Evolutionary conservation across 345 rosid species (phyloP), one percentile per base, ranked within the genome.

Genomic region (Eucalyptus shirleyi): DNA sequence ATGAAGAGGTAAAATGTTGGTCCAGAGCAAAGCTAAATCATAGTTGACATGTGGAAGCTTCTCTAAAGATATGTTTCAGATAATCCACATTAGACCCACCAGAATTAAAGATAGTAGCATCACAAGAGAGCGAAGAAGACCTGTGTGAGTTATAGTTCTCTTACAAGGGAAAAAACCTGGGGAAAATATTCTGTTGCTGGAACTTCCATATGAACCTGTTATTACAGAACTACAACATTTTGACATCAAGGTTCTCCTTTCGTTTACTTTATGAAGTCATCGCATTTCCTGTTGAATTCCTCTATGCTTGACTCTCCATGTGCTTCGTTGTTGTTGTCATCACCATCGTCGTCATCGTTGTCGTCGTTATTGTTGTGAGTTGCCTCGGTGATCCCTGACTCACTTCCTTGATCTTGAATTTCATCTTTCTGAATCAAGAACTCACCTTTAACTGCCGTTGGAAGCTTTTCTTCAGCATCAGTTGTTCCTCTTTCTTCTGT

Each of bases 361-460:
- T 51, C 21, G 21, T 51, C 0, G 9, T 51, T 51, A 19, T 1
- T 7, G 56, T 51, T 4, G 2, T 34, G 50, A 88, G 15, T 19
- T 16, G 47, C 51, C 62, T 45, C 34, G 3, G 34, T 21, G 13
- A 50, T 88, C 51, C 49, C 86, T 2, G 10, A 37, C 87, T 77
- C 89, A 55, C 56, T 53, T 81, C 80, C 44, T 60, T 65, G 86
- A 80, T 86, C 89, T 53, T 59, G 50, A 23, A 53, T 44, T 83
- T 87, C 86, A 9, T 88, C 82, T 90, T 90, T 45, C 50, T 72
- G 60, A 60, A 60, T 60, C 69, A 60, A 60, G 69, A 12, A 28
- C 32, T 60, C 69, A 26, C 9, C 17, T 60, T 6, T 26, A 60
- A 26, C 69, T 1, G 9, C 69, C 69, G 3, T 0, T 60, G 69